Evolutionary conservation across 441 rosid species (phyloP), one percentile per base, ranked within the genome.

Genomic region (Theobroma grandiflorum): DNA sequence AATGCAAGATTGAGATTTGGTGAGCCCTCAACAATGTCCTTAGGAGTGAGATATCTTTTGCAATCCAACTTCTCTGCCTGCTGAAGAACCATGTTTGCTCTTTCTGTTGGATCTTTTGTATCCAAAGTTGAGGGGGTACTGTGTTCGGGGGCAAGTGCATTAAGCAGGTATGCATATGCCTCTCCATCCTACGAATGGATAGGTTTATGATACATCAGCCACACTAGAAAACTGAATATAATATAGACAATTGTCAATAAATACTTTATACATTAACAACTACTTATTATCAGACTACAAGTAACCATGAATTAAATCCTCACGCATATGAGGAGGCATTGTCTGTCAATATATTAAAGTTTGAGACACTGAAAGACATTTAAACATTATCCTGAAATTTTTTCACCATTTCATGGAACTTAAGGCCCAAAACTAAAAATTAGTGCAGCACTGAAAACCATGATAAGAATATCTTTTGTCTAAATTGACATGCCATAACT

Each of bases 1-100:
- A 97, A 95, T 74, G 97, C 94, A 80, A 97, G 98, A 86, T 97
- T 97, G 80, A 97, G 99, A 90, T 97, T 97, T 80, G 99, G 84
- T 59, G 99, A 95, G 74, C 99, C 99, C 67, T 97, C 99, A 26
- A 93, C 92, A 77, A 97, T 97, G 77, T 97, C 99, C 78, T 90
- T 89, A 50, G 98, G 88, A 83, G 97, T 92, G 68, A 97, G 84
- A 82, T 88, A 97, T 89, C 91, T 86, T 79, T 93, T 85, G 87
- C 99, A 97, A 35, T 92, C 98, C 86, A 97, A 81, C 86, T 94
- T 94, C 89, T 97, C 99, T 31, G 99, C 98, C 84, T 94, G 96
- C 89, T 90, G 94, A 85, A 95, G 89, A 81, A 95, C 93, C 86
- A 87, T 73, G 79, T 87, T 93, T 45, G 99, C 99, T 86, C 99